A percentile compares a stretch with the other conserved stretches of the same genome.
phyloP scores from a whole-genome alignment of 2,329 filamentous ascomycete species.

The Xylogone sp. region DNA sequence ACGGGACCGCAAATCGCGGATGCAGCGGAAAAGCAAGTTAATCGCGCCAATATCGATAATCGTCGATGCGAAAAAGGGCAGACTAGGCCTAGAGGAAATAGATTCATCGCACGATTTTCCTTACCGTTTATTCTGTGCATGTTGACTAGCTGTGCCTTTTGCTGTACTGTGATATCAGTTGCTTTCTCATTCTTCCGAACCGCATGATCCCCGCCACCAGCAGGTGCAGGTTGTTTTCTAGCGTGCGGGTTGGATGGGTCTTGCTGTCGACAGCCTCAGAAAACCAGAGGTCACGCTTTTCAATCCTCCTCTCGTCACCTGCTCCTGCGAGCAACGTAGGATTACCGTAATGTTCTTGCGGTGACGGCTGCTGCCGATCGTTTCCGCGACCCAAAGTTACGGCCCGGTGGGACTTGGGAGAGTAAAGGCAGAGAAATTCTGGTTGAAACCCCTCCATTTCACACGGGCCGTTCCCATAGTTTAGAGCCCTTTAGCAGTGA shows the following conservation, averaged over 20 bases:
- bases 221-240: neutral
- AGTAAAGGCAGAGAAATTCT: neutral
- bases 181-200: neutral
- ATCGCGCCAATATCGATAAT: neutral
- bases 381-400: neutral
- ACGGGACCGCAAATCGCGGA: neutral
- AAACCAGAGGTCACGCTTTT: neutral
- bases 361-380: neutral
- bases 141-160: neutral
- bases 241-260: neutral
- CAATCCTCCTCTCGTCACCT: neutral
- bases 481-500: neutral
- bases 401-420: neutral
- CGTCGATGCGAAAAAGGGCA: neutral
- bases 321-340: neutral
- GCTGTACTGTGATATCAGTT: neutral
- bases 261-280: neutral
- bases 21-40: neutral
- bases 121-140: neutral
- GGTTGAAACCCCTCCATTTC: neutral
- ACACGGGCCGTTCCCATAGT: constrained; percentile 14
- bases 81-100: neutral
- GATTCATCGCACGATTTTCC: neutral
- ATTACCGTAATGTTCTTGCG: neutral
- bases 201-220: neutral